A percentile compares a stretch with the other conserved stretches of the same genome.
These are phyloP conservation scores for Pichia scutulata DNA, from an alignment of 805 yeast species.

Conservation along the genomic window DNA sequence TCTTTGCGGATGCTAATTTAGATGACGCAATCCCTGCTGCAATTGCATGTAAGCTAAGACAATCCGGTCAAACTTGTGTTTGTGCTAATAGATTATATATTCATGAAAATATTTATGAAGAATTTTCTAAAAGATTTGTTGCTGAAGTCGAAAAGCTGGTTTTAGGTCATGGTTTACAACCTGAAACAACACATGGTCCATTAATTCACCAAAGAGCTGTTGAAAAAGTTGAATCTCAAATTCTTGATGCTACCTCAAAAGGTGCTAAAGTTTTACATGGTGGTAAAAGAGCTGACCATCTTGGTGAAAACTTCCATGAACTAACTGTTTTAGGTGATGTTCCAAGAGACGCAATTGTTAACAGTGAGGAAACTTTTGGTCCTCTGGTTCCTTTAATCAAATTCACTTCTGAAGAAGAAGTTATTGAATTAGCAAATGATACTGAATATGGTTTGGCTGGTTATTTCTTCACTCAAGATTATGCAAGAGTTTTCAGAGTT, in stretches of 20 bases:
- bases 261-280: conserved; percentile 63
- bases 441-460: conserved; percentile 73
- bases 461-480: conserved; percentile 56
- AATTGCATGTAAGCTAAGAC: conserved; percentile 61
- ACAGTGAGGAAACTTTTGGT: conserved; percentile 73
- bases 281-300: conserved; percentile 44
- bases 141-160: conserved; percentile 37
- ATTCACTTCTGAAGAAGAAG: conserved; percentile 60
- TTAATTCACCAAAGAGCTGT: conserved; percentile 58
- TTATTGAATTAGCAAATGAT: conserved; percentile 51
- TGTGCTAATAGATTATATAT: conserved; percentile 69
- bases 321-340: conserved; percentile 63
- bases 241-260: conserved; percentile 55
- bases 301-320: conserved; percentile 60
- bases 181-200: conserved; percentile 68
- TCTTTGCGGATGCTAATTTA: conserved; percentile 68
- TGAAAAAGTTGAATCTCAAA: conserved; percentile 51
- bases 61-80: conserved; percentile 76
- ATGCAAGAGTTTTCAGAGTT: conserved; percentile 46
- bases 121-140: conserved; percentile 44
- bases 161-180: conserved; percentile 57
- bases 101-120: conserved; percentile 57
- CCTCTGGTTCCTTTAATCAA: conserved; percentile 68
- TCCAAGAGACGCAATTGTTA: conserved; percentile 47
- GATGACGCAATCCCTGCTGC: conserved; percentile 59